Evolutionary conservation across 257 asterid genomes (phyloP).

Genomic region (Thymus mandschuricus): DNA sequence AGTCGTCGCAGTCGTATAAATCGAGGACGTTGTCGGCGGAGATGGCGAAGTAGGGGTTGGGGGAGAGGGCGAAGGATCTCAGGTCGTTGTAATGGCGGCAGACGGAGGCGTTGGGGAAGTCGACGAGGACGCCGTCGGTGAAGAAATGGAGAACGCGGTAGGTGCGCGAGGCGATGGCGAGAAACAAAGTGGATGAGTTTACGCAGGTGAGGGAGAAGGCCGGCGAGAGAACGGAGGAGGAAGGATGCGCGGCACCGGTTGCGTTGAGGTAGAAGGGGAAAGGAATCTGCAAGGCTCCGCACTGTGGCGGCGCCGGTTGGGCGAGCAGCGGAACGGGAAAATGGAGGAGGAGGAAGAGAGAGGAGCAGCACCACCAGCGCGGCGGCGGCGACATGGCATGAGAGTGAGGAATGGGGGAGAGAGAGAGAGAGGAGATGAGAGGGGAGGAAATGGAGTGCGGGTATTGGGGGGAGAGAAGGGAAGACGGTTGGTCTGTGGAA

Average conservation of each 20-base stretch:
- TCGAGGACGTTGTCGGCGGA: constrained; percentile 60
- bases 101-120: constrained; percentile 57
- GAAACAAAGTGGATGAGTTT: constrained; percentile 51
- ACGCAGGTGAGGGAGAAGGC: constrained; percentile 57
- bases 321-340: constrained; percentile 16
- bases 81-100: constrained; percentile 63
- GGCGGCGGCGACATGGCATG: constrained; percentile 29
- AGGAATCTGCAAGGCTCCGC: constrained; percentile 52
- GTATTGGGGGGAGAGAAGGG: constrained; percentile 48
- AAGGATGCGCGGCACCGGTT: not conserved
- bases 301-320: constrained; percentile 29
- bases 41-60: constrained; percentile 47
- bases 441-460: not conserved
- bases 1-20: constrained; percentile 72
- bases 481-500: constrained; percentile 61
- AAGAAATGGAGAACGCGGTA: constrained; percentile 57
- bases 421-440: not conserved
- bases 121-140: constrained; percentile 55
- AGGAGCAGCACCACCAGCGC: not conserved
- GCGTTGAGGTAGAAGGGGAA: constrained; percentile 57
- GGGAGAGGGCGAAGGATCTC: constrained; percentile 50
- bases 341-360: constrained; percentile 12
- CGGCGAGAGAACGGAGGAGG: constrained; percentile 23
- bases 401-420: not conserved
- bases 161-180: constrained; percentile 43